Evolutionary conservation across 2,329 filamentous ascomycete genomes (phyloP), one percentile per base, ranked within the genome.

Genomic region (Alternaria metachromatica): DNA sequence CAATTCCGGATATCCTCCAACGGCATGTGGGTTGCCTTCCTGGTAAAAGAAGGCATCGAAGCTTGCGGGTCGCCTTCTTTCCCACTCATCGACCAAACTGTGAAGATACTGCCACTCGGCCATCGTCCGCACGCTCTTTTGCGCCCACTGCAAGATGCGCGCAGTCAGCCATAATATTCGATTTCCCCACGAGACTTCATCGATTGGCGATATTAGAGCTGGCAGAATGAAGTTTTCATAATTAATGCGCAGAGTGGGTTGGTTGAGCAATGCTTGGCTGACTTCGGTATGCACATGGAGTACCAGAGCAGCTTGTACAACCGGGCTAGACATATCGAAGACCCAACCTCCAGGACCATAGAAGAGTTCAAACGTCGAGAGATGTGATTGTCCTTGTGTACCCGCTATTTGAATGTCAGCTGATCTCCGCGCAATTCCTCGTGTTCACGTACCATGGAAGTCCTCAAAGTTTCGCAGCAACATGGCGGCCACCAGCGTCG

Each of bases 381-480:
- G 60, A 33, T 63, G 61, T 11, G 33, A 46, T 21, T 69, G 69
- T 6, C 67, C 69, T 41, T 62, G 62, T 1, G 64, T 69, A 28
- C 71, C 68, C 43, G 69, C 71, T 73, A 30, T 23, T 58, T 23
- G 46, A 55, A 28, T 21, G 58, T 69, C 33, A 69, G 60, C 53
- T 33, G 20, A 30, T 26, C 8, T 10, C 6, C 23, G 11, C n/a
- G 21, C 6, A 13, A 20, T 9, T 7, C 46, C 11, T 23, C 11
- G 25, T 25, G 6, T 12, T 54, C 12, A 64, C 69, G 44, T 45
- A 72, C 69, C 68, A 50, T 67, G 55, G 18, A 62, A 68, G 7
- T 69, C 68, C 43, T 73, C 69, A 26, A 71, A 73, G 5, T 44
- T 50, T 53, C 66, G 66, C 20, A 73, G 48, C 9, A 73, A 53